Percentiles rank a stretch among this genome's conserved stretches.
phyloP scores from a whole-genome alignment of 2,329 filamentous ascomycete species.

The Trichothecium roseum region DNA sequence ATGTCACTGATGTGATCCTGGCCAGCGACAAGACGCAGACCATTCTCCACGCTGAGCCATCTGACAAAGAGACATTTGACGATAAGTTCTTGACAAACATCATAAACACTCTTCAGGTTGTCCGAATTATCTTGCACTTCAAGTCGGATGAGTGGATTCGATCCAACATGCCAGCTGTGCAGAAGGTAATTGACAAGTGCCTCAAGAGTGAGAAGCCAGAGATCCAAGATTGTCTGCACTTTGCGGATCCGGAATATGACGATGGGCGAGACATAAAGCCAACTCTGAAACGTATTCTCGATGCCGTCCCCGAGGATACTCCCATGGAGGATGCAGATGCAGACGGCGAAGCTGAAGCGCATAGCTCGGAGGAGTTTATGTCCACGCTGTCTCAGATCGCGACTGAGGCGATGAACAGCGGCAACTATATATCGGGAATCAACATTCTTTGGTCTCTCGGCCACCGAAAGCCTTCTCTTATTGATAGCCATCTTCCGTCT shows the following conservation, averaged over 20 bases:
- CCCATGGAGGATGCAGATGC: constrained; percentile 68
- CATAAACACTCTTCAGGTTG: constrained; percentile 86
- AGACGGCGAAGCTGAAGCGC: constrained; percentile 71
- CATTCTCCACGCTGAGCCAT: constrained; percentile 47
- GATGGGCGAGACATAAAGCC: constrained; percentile 63
- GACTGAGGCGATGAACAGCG: constrained; percentile 73
- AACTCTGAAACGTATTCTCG: constrained; percentile 70
- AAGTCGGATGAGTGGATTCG: constrained; percentile 88
- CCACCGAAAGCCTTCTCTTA: constrained; percentile 71
- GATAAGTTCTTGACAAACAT: constrained; percentile 80
- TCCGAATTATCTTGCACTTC: constrained; percentile 79
- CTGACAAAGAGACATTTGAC: constrained; percentile 62
- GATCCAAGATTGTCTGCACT: constrained; percentile 84
- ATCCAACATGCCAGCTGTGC: constrained; percentile 63
- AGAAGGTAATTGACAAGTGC: constrained; percentile 83
- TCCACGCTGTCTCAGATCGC: constrained; percentile 76
- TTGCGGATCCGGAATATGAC: constrained; percentile 58
- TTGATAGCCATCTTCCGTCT: constrained; percentile 78
- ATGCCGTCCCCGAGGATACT: constrained; percentile 71
- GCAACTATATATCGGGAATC: constrained; percentile 77
- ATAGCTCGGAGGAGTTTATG: constrained; percentile 72
- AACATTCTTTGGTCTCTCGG: constrained; percentile 91
- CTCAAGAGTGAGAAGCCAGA: constrained; percentile 83
- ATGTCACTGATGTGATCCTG: constrained; percentile 78
- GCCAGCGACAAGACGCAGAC: constrained; percentile 65